These are phyloP conservation scores for Sparassis latifolia DNA, from an alignment of 1,284 basidiomycete species.

Conservation along the genomic window DNA sequence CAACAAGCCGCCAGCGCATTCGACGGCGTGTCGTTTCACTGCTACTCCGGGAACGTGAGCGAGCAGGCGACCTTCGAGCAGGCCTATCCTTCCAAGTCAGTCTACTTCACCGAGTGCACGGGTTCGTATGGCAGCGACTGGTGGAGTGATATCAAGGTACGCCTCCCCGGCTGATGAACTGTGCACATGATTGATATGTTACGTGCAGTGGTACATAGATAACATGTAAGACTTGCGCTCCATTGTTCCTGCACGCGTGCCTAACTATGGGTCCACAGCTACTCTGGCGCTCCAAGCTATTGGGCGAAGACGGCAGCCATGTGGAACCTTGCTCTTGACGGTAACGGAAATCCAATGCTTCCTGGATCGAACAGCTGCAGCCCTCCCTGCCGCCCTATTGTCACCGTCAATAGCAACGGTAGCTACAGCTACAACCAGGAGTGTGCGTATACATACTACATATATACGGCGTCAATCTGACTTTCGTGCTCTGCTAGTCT, in stretches of 20 bases:
- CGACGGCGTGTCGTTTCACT: conserved; percentile 45
- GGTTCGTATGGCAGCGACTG: conserved; percentile 57
- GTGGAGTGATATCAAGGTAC: conserved; percentile 74
- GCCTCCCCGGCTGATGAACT: conserved; percentile 3
- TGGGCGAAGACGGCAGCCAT: conserved; percentile 50
- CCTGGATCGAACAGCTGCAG: conserved; percentile 60
- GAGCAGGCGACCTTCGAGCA: conserved; percentile 39
- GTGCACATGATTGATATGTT: conserved; percentile 7
- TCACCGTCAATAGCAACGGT: conserved; percentile 57
- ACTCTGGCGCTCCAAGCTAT: conserved; percentile 39
- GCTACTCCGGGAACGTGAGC: conserved; percentile 36
- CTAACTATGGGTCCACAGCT: conserved; percentile 20
- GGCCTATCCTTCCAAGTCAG: conserved; percentile 39
- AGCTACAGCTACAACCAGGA: conserved; percentile 65
- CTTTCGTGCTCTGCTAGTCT: conserved; percentile 37
- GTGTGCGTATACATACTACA: conserved; percentile 36
- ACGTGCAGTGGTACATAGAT: conserved; percentile 63
- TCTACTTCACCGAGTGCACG: conserved; percentile 48
- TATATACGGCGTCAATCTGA: background rate
- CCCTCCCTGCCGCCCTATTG: conserved; percentile 58
- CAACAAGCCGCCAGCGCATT: conserved; percentile 39
- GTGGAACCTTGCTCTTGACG: conserved; percentile 69
- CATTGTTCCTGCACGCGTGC: background rate
- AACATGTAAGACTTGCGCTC: conserved; percentile 43
- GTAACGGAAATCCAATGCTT: conserved; percentile 53